phyloP scores from a whole-genome alignment of 192 early-diverging fungal species.

The Gigaspora rosea region DNA sequence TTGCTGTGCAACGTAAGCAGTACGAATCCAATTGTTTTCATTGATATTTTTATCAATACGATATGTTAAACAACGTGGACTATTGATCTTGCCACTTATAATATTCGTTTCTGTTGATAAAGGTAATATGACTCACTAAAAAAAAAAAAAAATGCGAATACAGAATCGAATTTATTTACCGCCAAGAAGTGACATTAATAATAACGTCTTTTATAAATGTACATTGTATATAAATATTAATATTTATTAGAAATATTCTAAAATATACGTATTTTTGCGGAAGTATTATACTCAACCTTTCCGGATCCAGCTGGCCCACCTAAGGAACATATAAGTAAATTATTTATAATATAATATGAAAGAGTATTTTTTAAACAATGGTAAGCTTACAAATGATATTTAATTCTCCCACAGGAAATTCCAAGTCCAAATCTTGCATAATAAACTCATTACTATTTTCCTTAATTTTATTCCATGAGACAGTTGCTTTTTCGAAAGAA shows the following conservation, averaged over 20 bases:
- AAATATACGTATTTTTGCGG: background rate
- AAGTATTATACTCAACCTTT: conserved; percentile 49
- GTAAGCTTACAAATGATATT: conserved; percentile 59
- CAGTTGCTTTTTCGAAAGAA: conserved; percentile 54
- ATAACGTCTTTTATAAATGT: conserved; percentile 46
- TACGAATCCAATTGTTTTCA: conserved; percentile 44
- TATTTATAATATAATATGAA: background rate
- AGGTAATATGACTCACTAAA: background rate
- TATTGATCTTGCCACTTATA: conserved; percentile 42
- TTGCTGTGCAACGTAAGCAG: conserved; percentile 82
- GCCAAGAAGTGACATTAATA: conserved; percentile 80
- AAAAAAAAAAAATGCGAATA: background rate
- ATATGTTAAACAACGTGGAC: conserved; percentile 40
- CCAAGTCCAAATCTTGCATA: conserved; percentile 64
- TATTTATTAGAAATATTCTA: background rate
- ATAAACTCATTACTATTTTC: conserved; percentile 42
- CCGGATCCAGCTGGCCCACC: conserved; percentile 86
- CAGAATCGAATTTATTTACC: conserved; percentile 34
- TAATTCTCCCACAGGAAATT: conserved; percentile 71
- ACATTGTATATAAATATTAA: background rate
- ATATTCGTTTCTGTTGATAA: conserved; percentile 55
- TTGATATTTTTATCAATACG: background rate
- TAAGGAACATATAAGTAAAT: background rate
- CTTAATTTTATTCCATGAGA: conserved; percentile 49
- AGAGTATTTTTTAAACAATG: background rate